Percentiles rank a stretch among this genome's conserved stretches.
Conservation (phyloP, 2,329 filamentous ascomycete genomes). For the Whalleya microplaca region DNA sequence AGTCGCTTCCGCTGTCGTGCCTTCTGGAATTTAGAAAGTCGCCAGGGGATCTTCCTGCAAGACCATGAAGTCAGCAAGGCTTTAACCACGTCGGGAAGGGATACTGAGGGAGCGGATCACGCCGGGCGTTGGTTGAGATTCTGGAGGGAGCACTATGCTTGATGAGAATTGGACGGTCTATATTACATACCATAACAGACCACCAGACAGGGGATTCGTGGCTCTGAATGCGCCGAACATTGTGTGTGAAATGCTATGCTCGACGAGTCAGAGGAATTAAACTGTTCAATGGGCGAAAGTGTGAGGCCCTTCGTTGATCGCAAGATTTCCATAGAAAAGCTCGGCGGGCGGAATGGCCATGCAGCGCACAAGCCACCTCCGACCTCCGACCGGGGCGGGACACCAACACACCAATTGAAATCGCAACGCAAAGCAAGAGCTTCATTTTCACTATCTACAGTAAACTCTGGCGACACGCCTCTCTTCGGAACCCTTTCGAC, state of each 20-base stretch:
- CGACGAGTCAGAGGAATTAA: conserved; percentile 8
- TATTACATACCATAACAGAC: conserved; percentile 74
- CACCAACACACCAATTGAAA: background rate
- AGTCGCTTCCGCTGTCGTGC: conserved; percentile 81
- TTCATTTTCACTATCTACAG: no score
- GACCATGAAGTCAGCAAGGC: conserved; percentile 11
- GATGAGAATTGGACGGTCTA: background rate
- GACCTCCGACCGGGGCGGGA: conserved; percentile 5
- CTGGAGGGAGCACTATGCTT: no score
- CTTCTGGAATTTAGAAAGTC: conserved; percentile 90
- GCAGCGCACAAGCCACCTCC: conserved; percentile 17
- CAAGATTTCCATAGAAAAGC: conserved; percentile 19
- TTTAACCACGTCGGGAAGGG: background rate
- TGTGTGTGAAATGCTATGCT: conserved; percentile 33
- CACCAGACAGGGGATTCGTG: conserved; percentile 75
- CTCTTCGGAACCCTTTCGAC: background rate
- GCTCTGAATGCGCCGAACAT: conserved; percentile 88
- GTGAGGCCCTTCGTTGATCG: conserved; percentile 8
- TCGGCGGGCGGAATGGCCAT: conserved; percentile 8
- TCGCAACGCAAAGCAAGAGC: background rate
- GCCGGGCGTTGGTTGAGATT: no score
- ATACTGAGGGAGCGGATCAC: background rate
- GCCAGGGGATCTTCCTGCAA: conserved; percentile 90
- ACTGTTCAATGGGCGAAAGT: background rate
- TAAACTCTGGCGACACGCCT: background rate